Conservation (phyloP, 192 early-diverging fungal genomes). For the Backusella macrospora region DNA sequence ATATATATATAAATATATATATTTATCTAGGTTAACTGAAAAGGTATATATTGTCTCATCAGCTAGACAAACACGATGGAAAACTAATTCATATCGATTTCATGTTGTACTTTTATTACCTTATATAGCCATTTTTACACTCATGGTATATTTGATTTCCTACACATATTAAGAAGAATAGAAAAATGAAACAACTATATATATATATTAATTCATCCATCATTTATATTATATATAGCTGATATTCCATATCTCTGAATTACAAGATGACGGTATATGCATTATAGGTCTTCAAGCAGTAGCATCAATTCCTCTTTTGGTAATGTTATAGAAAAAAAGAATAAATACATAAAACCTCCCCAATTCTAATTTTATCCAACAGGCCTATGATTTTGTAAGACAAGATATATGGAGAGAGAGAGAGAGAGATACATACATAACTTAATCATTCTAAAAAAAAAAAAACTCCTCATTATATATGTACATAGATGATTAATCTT, state of each 20-base stretch:
- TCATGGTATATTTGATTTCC: constrained; percentile 30
- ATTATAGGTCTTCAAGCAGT: constrained; percentile 34
- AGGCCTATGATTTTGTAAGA: constrained; percentile 43
- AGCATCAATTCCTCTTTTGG: constrained; percentile 42
- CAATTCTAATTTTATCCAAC: neutral
- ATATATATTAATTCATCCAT: neutral
- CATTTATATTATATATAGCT: constrained; percentile 22
- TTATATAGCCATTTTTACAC: constrained; percentile 38
- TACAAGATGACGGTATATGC: constrained; percentile 34
- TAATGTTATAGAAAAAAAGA: constrained; percentile 22
- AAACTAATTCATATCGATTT: constrained; percentile 34
- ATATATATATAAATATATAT: neutral
- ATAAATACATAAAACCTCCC: neutral
- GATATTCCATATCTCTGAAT: constrained; percentile 30
- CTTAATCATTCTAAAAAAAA: neutral
- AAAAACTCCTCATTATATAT: no score
- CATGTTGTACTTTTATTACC: constrained; percentile 35
- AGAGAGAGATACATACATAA: neutral
- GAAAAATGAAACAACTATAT: neutral
- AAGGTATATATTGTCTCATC: constrained; percentile 25
- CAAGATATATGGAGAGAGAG: neutral
- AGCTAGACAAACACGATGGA: constrained; percentile 14
- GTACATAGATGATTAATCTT: constrained; percentile 33
- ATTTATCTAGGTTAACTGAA: constrained; percentile 19
- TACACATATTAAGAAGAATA: neutral